Evolutionary conservation across 2,329 filamentous ascomycete genomes (phyloP), one percentile per base, ranked within the genome.

Genomic region (Xylaria sp.): DNA sequence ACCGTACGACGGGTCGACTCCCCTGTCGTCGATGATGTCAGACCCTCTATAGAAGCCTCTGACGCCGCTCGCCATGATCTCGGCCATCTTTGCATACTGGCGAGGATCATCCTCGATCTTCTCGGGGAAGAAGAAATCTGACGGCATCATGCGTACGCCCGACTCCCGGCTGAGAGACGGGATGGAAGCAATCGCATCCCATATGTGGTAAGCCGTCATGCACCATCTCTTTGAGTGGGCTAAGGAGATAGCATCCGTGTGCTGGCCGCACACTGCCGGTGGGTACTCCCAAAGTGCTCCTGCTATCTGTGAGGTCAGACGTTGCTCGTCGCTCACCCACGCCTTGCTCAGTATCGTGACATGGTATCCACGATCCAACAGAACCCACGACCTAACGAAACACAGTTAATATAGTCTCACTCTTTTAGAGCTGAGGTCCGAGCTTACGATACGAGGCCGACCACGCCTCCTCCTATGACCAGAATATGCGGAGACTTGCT

Each of bases 221-320:
- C 77, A 79, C 81, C 82, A 84, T 44, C 74, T 74, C 72, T 82
- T 82, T 2, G 81, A 82, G 61, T 81, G 76, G 10, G 79, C 76
- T 18, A 83, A 74, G 0, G 79, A 82, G 55, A 81, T 80, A 52
- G 77, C 77, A 72, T 82, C 80, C 1, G 80, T 82, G 63, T 84
- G 81, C 39, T 79, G 77, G 3, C 83, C 83, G 69, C 83, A 85
- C 1, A 81, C 82, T 0, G 81, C 82, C 0, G 83, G 83, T 31
- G 83, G 82, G 61, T 77, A 82, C 69, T 85, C 82, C 83, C 83
- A 85, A 1, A 85, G 77, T 0, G 83, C 83, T 13, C 82, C 83
- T 0, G 82, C 82, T 61, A 84, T 82, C 70, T 85, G 83, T 0
- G 83, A 84, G 0, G 83, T 84, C 41, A 85, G 72, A 12, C 82